Evolutionary conservation across 768 basidiomycete genomes (phyloP), one percentile per base, ranked within the genome.

Genomic region (Polyporus arcularius): DNA sequence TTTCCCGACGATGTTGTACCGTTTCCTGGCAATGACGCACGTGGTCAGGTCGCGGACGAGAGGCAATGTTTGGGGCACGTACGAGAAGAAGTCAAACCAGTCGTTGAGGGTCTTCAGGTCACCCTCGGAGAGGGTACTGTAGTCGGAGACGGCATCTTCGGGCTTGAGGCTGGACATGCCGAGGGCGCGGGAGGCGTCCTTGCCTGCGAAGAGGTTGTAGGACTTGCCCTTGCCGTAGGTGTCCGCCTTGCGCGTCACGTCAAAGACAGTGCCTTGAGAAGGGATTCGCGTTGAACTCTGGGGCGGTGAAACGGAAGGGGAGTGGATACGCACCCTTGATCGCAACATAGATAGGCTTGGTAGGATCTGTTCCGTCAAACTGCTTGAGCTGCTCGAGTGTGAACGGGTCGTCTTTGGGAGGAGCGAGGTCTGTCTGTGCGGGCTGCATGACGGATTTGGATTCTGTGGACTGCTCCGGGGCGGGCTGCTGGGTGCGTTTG

Each of bases 161-260:
- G 79, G 75, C 55, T 92, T 91, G 66, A 97, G 76, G 67, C 92
- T 95, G 53, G 92, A 94, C 85, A 87, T 88, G 45, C 94, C 96
- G 7, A 99, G 79, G 0, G 90, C 96, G 64, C 81, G 85, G 8
- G 93, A 96, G 0, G 88, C 96, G 69, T 99, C 96, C 76, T 92
- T 96, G 47, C 95, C 96, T 35, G 95, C 93, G 72, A 98, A 98
- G 21, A 96, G 75, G 65, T 85, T 82, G 74, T 95, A 94, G 4
- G 89, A 85, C 28, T 79, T 78, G 3, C 92, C 93, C 2, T 82
- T 79, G 2, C 96, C 96, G 68, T 99, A 99, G 66, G 95, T 90
- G 62, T 97, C 94, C 32, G 76, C 76, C 74, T 96, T 98, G 60
- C 78, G 77, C 0, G 89, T 78, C 9, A 99, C 96, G 72, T 98